phyloP scores from a whole-genome alignment of 495 filamentous ascomycete species.

The Neurospora sublineolata region DNA sequence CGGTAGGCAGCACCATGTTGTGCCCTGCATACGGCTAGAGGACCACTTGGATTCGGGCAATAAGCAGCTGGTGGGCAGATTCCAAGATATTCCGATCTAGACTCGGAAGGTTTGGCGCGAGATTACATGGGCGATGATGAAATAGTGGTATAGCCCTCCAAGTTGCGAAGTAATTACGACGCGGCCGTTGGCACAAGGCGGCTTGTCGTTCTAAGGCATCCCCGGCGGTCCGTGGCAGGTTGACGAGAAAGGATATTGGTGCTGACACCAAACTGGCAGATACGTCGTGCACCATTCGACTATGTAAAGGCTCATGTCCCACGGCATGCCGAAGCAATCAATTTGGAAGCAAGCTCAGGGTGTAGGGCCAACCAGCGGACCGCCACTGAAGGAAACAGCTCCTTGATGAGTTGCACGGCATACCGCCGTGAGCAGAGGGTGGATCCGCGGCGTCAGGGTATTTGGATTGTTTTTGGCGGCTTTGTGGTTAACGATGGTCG shows the following conservation, averaged over 20 bases:
- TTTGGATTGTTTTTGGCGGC: not conserved
- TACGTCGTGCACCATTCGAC: not conserved
- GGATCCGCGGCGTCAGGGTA: not conserved
- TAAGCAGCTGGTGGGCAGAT: not conserved
- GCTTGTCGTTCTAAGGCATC: constrained; percentile 7
- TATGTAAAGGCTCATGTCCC: constrained; percentile 10
- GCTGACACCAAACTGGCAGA: constrained; percentile 4
- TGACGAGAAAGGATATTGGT: constrained; percentile 15
- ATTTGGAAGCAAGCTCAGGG: constrained; percentile 1
- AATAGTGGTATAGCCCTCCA: not conserved
- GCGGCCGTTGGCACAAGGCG: constrained; percentile 9
- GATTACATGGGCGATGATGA: not conserved
- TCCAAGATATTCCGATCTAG: not conserved
- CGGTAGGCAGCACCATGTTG: constrained; percentile 1
- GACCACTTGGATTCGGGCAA: not conserved
- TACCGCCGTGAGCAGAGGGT: not conserved
- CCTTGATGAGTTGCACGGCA: not conserved
- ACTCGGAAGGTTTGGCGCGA: not conserved
- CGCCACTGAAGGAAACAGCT: not conserved
- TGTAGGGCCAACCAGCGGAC: not conserved
- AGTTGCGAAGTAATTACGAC: not conserved
- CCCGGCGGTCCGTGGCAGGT: constrained; percentile 7
- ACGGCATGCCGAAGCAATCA: constrained; percentile 14
- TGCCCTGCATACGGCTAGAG: not conserved
- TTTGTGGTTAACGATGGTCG: not conserved